These are phyloP conservation scores for Leptosphaerulina australis DNA, from an alignment of 2,329 filamentous ascomycete species.

Conservation along the genomic window DNA sequence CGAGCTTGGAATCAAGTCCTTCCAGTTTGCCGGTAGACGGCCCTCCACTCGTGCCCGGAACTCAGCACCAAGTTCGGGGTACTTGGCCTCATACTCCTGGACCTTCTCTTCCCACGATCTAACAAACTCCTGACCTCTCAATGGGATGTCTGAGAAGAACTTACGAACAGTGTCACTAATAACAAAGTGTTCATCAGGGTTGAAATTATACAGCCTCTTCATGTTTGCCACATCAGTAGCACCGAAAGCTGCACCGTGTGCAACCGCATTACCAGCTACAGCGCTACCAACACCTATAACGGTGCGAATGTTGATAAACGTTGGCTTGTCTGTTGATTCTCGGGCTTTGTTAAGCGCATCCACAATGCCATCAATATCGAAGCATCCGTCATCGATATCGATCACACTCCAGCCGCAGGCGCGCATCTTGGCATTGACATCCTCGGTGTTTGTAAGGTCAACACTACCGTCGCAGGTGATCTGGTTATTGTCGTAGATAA, in stretches of 20 bases:
- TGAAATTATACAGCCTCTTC: conserved; percentile 58
- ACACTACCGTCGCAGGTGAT: conserved; percentile 65
- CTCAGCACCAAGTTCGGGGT: conserved; percentile 59
- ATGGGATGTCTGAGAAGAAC: conserved; percentile 60
- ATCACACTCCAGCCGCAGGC: conserved; percentile 63
- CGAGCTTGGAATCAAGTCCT: conserved; percentile 56
- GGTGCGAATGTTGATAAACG: conserved; percentile 64
- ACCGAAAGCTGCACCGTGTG: conserved; percentile 65
- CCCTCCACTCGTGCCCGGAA: conserved; percentile 58
- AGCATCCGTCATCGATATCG: conserved; percentile 59
- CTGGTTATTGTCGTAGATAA: conserved; percentile 68
- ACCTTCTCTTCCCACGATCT: conserved; percentile 58
- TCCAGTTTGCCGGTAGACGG: conserved; percentile 57
- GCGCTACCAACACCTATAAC: conserved; percentile 61
- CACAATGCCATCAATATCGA: conserved; percentile 58
- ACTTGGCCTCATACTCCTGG: conserved; percentile 50
- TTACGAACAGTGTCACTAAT: conserved; percentile 55
- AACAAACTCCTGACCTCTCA: conserved; percentile 55
- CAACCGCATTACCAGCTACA: conserved; percentile 56
- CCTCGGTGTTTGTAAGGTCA: conserved; percentile 61
- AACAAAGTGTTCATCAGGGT: conserved; percentile 57
- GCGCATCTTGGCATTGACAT: conserved; percentile 63
- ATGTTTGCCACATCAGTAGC: conserved; percentile 60
- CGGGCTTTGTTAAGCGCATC: conserved; percentile 55
- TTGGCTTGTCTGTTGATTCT: conserved; percentile 56